These are phyloP conservation scores for Schwanniomyces yamadae DNA, from an alignment of 805 yeast species.

Conservation along the genomic window DNA sequence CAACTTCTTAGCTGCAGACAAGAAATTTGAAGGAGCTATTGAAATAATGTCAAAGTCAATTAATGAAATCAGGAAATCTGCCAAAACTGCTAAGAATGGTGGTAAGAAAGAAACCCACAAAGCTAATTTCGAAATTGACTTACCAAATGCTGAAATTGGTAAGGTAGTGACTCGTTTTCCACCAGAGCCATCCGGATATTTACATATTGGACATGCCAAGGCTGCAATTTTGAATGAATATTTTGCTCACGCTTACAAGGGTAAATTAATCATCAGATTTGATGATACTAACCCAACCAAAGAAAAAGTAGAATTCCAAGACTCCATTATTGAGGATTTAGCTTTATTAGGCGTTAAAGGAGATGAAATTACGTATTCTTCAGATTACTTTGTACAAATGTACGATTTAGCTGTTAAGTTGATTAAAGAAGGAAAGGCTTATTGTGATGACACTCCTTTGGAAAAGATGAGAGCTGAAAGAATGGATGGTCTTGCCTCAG, in stretches of 20 bases:
- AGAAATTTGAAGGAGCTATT: slow-evolving; percentile 66
- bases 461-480: slow-evolving; percentile 98
- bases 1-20: slow-evolving; percentile 65
- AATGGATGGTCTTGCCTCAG: slow-evolving; percentile 93
- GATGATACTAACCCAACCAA: slow-evolving; percentile 98
- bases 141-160: slow-evolving; percentile 89
- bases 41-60: slow-evolving; percentile 67
- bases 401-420: slow-evolving; percentile 79
- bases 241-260: slow-evolving; percentile 93
- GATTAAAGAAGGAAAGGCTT: slow-evolving; percentile 95
- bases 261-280: slow-evolving; percentile 93
- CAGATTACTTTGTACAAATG: slow-evolving; percentile 91
- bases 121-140: slow-evolving; percentile 92
- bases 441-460: slow-evolving; percentile 93
- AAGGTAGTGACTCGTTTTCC: slow-evolving; percentile 98
- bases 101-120: slow-evolving; percentile 86
- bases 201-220: slow-evolving; percentile 98
- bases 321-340: slow-evolving; percentile 91
- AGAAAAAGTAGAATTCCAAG: slow-evolving; percentile 93
- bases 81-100: slow-evolving; percentile 46
- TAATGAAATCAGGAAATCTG: slow-evolving; percentile 68
- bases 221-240: slow-evolving; percentile 96
- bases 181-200: slow-evolving; percentile 98
- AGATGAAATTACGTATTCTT: slow-evolving; percentile 82
- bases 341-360: slow-evolving; percentile 89